Conservation (phyloP, 2,329 filamentous ascomycete species). For the Ceratocystis variospora region DNA sequence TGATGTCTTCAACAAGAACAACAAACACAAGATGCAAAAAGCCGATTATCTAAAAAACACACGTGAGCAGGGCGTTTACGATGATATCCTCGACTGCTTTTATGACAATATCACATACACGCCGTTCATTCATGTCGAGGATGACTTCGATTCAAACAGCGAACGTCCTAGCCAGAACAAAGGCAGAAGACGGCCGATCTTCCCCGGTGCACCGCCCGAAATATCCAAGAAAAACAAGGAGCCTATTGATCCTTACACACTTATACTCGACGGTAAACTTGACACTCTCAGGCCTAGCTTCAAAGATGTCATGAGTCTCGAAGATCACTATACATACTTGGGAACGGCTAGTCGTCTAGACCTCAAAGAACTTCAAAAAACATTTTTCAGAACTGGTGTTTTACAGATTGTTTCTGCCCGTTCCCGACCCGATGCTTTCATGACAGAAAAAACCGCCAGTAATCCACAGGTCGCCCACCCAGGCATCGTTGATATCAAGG, state of each 20-base stretch:
- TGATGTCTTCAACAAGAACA: conserved; percentile 99
- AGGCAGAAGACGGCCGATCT: conserved; percentile 56
- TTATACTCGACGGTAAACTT: conserved; percentile 82
- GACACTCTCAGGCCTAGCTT: conserved; percentile 71
- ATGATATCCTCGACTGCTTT: conserved; percentile 87
- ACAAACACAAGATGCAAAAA: conserved; percentile 98
- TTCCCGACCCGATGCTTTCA: conserved; percentile 88
- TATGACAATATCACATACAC: conserved; percentile 99
- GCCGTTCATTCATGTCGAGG: conserved; percentile 94
- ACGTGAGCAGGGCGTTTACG: conserved; percentile 76
- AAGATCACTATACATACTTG: conserved; percentile 82
- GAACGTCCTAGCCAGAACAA: conserved; percentile 60
- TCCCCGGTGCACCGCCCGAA: conserved; percentile 38
- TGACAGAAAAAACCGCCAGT: conserved; percentile 69
- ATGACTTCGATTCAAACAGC: conserved; percentile 67
- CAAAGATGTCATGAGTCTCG: conserved; percentile 81
- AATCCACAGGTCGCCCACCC: conserved; percentile 80
- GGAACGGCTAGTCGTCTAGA: conserved; percentile 65
- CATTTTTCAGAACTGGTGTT: conserved; percentile 81
- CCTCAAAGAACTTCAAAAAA: conserved; percentile 67
- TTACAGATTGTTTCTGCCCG: conserved; percentile 90
- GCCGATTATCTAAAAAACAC: conserved; percentile 92
- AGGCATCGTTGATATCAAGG: conserved; percentile 91
- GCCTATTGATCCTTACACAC: conserved; percentile 84
- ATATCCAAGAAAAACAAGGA: conserved; percentile 57